phyloP scores from a whole-genome alignment of 495 filamentous ascomycete species.

The Neurospora tetrasperma region DNA sequence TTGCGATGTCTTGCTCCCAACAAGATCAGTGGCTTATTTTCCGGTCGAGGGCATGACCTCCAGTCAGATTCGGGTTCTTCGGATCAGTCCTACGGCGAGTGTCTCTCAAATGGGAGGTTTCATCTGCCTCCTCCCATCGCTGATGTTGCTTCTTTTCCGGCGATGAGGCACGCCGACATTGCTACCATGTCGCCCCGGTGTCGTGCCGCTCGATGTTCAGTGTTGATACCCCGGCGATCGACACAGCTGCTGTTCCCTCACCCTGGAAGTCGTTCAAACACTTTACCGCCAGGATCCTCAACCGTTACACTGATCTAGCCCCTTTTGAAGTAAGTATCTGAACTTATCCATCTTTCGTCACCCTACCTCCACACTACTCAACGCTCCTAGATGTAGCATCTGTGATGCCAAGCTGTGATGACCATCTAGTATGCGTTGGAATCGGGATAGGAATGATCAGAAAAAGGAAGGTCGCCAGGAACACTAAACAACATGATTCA shows the following conservation, averaged over 20 bases:
- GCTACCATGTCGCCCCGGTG: background rate
- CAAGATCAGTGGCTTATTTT: background rate
- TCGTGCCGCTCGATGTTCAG: background rate
- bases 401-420: background rate
- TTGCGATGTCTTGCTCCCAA: background rate
- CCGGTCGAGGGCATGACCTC: background rate
- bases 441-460: background rate
- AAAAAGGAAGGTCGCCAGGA: background rate
- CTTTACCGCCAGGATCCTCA: background rate
- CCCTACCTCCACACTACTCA: background rate
- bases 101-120: background rate
- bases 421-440: background rate
- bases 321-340: background rate
- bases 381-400: background rate
- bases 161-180: background rate
- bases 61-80: background rate
- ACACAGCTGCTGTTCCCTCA: background rate
- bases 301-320: background rate
- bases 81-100: background rate
- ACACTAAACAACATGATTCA: slow-evolving; percentile 5
- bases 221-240: background rate
- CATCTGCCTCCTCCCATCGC: background rate
- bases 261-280: background rate
- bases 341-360: background rate
- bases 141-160: background rate